Base-by-base conservation (phyloP, 805 yeast genomes). In the Ogataea parapolymorpha region DNA sequence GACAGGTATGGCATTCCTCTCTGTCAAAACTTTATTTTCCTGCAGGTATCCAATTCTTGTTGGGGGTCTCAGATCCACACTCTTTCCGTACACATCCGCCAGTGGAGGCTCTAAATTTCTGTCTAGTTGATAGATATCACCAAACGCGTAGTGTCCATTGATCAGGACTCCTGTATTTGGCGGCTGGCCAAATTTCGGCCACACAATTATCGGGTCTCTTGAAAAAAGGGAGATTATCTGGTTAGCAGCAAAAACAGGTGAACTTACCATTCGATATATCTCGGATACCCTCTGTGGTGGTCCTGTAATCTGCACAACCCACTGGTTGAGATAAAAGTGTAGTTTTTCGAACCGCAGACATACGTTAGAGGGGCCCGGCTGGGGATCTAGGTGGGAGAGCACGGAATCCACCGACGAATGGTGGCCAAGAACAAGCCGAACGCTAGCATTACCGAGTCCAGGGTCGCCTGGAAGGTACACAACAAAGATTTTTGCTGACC, bases 291-390 rank as follows among this genome's bases (percentile, higher is more conserved):
- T 5, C 14, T 20, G 12, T 14, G 20, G 10, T 3, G 43, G 35
- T 7, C 32, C 43, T 13, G 13, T 16, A n/a, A 40, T 34, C 6
- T 29, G 16, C 20, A 34, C 18, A 9, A 25, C 4, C 43, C 43
- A 40, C n/a, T 40, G 39, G 14, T 34, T 7, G 13, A 25, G n/a
- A n/a, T 12, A 10, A 5, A 25, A 6, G 14, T 25, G 27, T 25
- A 25, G 2, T 25, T 7, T 25, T 6, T 25, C 13, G 14, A 25
- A 25, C 5, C 14, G 27, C 7, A 25, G 6, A 15, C 13, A n/a
- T 3, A 25, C 17, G 23, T 33, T 20, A 13, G 37, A 22, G 17
- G 29, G 33, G 5, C 10, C 26, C 5, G 17, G 9, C 12, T 28
- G 27, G 23, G 42, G 37, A n/a, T 10, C 17, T n/a, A 39, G 8